Percentiles rank a stretch among this genome's conserved stretches.
These are phyloP conservation scores for Aspergillus diversus DNA, from an alignment of 495 filamentous ascomycete species.

Conservation along the genomic window DNA sequence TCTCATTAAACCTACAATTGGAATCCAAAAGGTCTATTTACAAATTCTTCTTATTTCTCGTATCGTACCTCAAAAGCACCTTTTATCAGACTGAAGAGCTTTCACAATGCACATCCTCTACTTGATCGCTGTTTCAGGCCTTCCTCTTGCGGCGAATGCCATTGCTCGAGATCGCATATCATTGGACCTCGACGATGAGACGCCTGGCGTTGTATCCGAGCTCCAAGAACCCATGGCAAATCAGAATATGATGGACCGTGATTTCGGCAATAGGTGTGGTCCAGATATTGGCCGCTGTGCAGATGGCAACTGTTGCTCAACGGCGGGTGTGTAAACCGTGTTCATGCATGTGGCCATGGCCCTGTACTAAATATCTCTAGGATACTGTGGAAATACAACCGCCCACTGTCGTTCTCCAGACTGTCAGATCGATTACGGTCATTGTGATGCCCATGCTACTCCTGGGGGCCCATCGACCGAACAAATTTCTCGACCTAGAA, in stretches of 20 bases:
- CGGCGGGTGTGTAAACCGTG: constrained; percentile 53
- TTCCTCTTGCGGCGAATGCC: constrained; percentile 19
- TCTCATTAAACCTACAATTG: constrained; percentile 8
- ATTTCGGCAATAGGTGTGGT: constrained; percentile 41
- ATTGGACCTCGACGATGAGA: constrained; percentile 13
- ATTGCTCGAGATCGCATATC: constrained; percentile 23
- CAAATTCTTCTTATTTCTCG: constrained; percentile 28
- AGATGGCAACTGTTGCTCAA: constrained; percentile 64
- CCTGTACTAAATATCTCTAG: constrained; percentile 27
- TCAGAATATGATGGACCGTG: constrained; percentile 24
- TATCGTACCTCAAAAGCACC: constrained; percentile 27
- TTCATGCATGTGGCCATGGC: background rate
- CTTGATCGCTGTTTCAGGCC: constrained; percentile 20
- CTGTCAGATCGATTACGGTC: constrained; percentile 70
- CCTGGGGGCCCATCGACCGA: constrained; percentile 65
- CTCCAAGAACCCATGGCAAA: background rate
- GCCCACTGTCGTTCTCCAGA: constrained; percentile 71
- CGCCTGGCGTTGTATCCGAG: constrained; percentile 1
- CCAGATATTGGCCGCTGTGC: constrained; percentile 54
- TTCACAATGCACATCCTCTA: constrained; percentile 33
- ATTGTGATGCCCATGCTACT: constrained; percentile 68
- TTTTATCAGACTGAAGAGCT: constrained; percentile 19
- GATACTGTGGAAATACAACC: constrained; percentile 62
- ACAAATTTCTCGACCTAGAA: constrained; percentile 57
- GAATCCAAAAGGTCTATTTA: constrained; percentile 11